phyloP scores from a whole-genome alignment of 1,284 basidiomycete genomes.

The Filobasidium uniguttulatum region DNA sequence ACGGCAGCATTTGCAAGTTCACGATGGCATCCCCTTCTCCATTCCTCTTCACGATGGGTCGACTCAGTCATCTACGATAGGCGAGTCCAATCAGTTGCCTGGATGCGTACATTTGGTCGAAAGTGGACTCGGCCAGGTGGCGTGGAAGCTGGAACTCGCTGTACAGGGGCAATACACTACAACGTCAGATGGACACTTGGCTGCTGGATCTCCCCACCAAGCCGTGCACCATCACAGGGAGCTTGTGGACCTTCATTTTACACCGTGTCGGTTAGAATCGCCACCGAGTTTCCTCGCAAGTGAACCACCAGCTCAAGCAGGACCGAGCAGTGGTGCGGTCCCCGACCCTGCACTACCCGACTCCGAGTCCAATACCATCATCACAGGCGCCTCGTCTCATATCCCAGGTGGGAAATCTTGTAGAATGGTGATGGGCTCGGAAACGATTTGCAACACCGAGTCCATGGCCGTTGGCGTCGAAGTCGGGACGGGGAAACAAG shows the following conservation, averaged over 20 bases:
- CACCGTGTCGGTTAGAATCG: background rate
- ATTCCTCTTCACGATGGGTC: too few relatives aligned
- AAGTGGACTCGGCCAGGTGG: constrained; percentile 5
- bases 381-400: background rate
- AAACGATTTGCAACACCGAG: constrained; percentile 4
- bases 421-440: background rate
- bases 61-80: background rate
- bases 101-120: constrained; percentile 10
- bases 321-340: background rate
- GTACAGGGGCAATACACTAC: background rate
- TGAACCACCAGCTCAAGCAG: too few relatives aligned
- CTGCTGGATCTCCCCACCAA: background rate
- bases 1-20: too few relatives aligned
- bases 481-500: background rate
- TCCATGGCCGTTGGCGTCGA: constrained; percentile 13
- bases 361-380: too few relatives aligned
- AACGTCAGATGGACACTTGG: too few relatives aligned
- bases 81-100: background rate
- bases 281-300: background rate
- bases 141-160: constrained; percentile 7
- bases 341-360: too few relatives aligned
- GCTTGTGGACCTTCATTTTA: background rate
- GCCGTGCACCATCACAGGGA: background rate
- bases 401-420: background rate
- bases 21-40: constrained; percentile 8